Base-by-base conservation (phyloP, 768 basidiomycete species). In the Ramaria rubella region DNA sequence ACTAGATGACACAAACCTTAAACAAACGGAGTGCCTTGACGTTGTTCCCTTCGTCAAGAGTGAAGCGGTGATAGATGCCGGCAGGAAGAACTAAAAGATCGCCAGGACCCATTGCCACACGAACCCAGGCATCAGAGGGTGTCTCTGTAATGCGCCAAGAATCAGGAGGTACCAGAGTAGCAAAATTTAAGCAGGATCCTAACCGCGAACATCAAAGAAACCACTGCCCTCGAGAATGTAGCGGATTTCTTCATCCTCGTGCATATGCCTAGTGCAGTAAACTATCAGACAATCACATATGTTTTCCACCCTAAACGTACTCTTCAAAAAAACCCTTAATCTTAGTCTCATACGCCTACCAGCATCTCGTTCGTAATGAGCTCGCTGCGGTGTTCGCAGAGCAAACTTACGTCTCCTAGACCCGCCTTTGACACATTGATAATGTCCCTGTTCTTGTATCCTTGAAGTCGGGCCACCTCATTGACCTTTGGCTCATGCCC, bases 11-110 rank as follows among this genome's bases (percentile, higher is more conserved):
- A 59, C 71, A 31, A 57, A 83, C 90, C 81, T 93, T 82, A 82
- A 94, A 96, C 52, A 96, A 74, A 7, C 93, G 78, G 68, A 93
- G 74, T 0, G 87, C 87, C 62, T 83, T 81, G 71, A 94, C 84
- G 31, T 73, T 72, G 69, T 96, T 81, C 49, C 65, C 71, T 60
- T 82, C 78, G 66, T 95, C 92, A 15, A 96, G 81, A 0, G 90
- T 94, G 74, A 96, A 97, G 38, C 94, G 86, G 72, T 97, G 94
- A 69, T 94, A 96, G 63, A 94, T 92, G 0, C 92, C 93, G 17
- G 90, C 81, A 1, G 94, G 94, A 40, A 97, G 70, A 52, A 96
- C 83, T 52, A 96, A 70, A 48, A 97, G 78, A 66, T 96, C 94
- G 1, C 92, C 90, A 4, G 85, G 79, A 9, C 75, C 74, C 15